These are phyloP conservation scores for Chlorella sp. DNA, from an alignment of 139 green algal genomes.

Conservation along the genomic window DNA sequence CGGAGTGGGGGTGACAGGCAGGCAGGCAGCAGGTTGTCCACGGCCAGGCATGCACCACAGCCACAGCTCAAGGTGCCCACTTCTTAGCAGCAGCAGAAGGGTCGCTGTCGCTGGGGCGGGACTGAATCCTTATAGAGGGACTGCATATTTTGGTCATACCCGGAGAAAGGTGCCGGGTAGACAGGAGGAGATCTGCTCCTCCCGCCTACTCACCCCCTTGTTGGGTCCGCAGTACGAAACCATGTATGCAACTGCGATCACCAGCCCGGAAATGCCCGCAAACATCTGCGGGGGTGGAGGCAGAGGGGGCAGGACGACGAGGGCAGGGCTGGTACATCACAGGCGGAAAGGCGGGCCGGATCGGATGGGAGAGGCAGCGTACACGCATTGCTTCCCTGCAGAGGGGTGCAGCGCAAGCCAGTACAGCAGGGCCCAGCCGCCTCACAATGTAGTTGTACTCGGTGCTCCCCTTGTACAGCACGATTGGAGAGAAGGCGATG, in stretches of 20 bases:
- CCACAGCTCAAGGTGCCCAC: too few species aligned
- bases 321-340: not conserved
- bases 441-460: constrained; percentile 32
- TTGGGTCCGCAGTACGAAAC: not conserved
- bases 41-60: not conserved
- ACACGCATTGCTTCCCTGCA: not conserved
- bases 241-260: constrained; percentile 2
- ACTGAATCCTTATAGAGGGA: too few species aligned
- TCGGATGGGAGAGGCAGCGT: too few species aligned
- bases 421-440: too few species aligned
- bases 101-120: too few species aligned
- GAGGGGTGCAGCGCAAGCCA: not conserved
- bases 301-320: not conserved
- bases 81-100: too few species aligned
- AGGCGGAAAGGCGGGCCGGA: too few species aligned
- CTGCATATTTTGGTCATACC: too few species aligned
- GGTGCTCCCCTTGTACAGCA: not conserved
- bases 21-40: not conserved
- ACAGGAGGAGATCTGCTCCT: too few species aligned
- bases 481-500: not conserved
- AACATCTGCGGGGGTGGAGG: not conserved
- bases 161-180: too few species aligned
- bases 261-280: not conserved
- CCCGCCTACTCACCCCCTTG: constrained; percentile 16
- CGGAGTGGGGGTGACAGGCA: not conserved